Percentiles rank a stretch among this genome's conserved stretches.
Conservation (phyloP, 805 yeast species). For the Wickerhamomyces tratensis region DNA sequence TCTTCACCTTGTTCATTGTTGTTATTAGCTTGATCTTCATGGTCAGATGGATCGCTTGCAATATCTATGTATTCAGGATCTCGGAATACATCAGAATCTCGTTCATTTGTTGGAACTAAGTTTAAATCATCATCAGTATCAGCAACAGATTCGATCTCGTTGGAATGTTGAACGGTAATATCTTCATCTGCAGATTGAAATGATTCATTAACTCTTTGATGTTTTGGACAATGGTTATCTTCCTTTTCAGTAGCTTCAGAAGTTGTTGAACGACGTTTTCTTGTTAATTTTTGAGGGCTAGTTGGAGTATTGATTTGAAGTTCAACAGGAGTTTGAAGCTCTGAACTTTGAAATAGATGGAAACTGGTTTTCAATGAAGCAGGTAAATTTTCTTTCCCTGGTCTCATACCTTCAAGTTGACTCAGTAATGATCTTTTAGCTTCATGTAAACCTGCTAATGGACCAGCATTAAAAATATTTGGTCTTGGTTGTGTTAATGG, state of each 20-base stretch:
- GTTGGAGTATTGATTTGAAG: background rate
- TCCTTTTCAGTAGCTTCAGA: slow-evolving; percentile 21
- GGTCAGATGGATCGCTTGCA: background rate
- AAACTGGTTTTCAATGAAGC: background rate
- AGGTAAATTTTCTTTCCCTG: slow-evolving; percentile 1
- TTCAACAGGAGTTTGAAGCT: background rate
- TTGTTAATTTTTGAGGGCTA: slow-evolving; percentile 5
- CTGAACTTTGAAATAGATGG: background rate
- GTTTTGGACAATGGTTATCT: slow-evolving; percentile 21
- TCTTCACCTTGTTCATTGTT: slow-evolving; percentile 17
- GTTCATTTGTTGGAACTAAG: no score
- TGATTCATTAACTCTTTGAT: slow-evolving; percentile 17
- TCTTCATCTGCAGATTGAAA: slow-evolving; percentile 5
- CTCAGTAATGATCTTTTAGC: slow-evolving; percentile 14
- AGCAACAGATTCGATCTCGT: no score
- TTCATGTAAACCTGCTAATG: slow-evolving; percentile 5
- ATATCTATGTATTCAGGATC: slow-evolving; percentile 11
- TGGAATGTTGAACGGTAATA: no score
- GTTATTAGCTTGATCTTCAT: slow-evolving; percentile 10
- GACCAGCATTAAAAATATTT: slow-evolving; percentile 15
- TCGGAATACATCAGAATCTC: no score
- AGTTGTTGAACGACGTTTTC: slow-evolving; percentile 11
- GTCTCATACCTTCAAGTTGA: slow-evolving; percentile 1
- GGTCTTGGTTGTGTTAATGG: slow-evolving; percentile 24
- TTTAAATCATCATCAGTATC: no score